phyloP scores from a whole-genome alignment of 2,329 filamentous ascomycete genomes.

The Endocalyx cinctus region DNA sequence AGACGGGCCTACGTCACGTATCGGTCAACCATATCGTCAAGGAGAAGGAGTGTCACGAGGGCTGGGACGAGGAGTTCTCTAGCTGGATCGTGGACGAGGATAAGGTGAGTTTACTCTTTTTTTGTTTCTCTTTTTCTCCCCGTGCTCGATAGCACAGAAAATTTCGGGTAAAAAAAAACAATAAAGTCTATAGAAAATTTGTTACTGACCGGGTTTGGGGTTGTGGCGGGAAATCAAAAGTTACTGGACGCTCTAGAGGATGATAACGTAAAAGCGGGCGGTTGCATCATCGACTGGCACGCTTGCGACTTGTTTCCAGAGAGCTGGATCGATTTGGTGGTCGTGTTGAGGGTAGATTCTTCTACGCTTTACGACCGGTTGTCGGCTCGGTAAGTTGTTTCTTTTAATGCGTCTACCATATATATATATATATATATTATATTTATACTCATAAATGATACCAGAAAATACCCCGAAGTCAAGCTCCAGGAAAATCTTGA shows the following conservation, averaged over 20 bases:
- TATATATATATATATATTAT: too few relatives aligned
- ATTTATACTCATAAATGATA: too few relatives aligned
- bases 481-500: slow-evolving; percentile 97
- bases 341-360: slow-evolving; percentile 81
- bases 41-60: slow-evolving; percentile 80
- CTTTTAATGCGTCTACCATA: too few relatives aligned
- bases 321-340: slow-evolving; percentile 90
- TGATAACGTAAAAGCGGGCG: slow-evolving; percentile 70
- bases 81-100: slow-evolving; percentile 97
- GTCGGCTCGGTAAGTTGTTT: slow-evolving; percentile 54
- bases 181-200: too few relatives aligned
- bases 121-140: slow-evolving; percentile 5
- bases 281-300: slow-evolving; percentile 95
- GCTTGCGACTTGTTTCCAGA: slow-evolving; percentile 93
- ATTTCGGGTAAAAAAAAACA: background rate
- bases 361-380: slow-evolving; percentile 80
- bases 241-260: slow-evolving; percentile 86
- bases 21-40: slow-evolving; percentile 91
- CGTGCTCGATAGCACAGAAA: background rate
- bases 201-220: background rate
- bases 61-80: slow-evolving; percentile 78
- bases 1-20: slow-evolving; percentile 74
- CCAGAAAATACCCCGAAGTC: slow-evolving; percentile 71
- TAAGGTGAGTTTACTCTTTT: slow-evolving; percentile 53
- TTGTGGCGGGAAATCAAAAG: too few relatives aligned